These are phyloP conservation scores for Rhododendron simsii DNA, from an alignment of 148 eudicot species.

Conservation along the genomic window DNA sequence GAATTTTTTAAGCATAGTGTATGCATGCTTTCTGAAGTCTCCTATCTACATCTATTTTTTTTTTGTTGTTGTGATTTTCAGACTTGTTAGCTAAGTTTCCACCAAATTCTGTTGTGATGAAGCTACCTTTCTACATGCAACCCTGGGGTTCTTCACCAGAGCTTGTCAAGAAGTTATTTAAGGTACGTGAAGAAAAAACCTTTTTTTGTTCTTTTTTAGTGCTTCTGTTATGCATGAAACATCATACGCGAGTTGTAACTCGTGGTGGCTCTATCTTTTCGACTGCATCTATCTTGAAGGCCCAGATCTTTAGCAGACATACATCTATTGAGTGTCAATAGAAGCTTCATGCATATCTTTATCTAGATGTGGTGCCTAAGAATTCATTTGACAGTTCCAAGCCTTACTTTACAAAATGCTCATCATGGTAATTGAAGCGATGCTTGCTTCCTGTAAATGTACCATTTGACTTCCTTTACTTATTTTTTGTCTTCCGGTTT, in stretches of 20 bases:
- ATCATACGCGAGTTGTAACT: background rate
- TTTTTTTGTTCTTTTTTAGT: background rate
- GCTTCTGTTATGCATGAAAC: background rate
- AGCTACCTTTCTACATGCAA: constrained; percentile 49
- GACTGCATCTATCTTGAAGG: background rate
- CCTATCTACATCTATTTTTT: background rate
- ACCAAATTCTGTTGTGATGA: constrained; percentile 69
- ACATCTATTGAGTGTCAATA: background rate
- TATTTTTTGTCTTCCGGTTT: background rate
- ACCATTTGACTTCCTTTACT: background rate
- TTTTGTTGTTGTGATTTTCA: constrained; percentile 18
- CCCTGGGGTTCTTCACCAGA: constrained; percentile 81
- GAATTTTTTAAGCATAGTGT: background rate
- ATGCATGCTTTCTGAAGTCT: background rate
- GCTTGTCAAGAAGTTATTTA: constrained; percentile 79
- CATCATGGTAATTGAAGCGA: background rate
- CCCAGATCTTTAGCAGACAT: background rate
- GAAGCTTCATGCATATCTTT: background rate
- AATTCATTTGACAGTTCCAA: background rate
- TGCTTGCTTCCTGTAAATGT: background rate
- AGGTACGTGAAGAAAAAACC: constrained; percentile 38
- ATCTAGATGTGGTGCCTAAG: background rate
- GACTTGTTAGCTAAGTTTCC: constrained; percentile 90
- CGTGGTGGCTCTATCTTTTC: background rate
- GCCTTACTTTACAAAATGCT: background rate